phyloP scores from a whole-genome alignment of 176 grass and related monocot species.

The Areca catechu region DNA sequence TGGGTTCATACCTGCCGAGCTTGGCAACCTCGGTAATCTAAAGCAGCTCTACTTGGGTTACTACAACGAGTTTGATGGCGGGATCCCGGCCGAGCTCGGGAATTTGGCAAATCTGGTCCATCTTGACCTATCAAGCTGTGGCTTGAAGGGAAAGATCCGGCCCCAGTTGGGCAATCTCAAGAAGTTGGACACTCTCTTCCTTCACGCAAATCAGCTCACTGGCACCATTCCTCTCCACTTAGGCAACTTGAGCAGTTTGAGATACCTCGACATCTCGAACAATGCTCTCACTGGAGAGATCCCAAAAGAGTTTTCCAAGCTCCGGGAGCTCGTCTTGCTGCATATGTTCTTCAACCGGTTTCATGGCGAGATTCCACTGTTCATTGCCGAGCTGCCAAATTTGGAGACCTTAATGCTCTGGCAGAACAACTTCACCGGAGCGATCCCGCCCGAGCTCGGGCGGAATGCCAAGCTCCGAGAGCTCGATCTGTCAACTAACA shows the following conservation, averaged over 20 bases:
- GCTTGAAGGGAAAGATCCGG: conserved; percentile 41
- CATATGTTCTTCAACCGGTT: conserved; percentile 79
- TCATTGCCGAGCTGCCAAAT: conserved; percentile 29
- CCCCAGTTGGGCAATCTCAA: conserved; percentile 31
- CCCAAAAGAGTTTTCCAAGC: conserved; percentile 33
- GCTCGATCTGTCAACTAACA: conserved; percentile 70
- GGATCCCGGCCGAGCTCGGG: conserved; percentile 35
- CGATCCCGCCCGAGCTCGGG: conserved; percentile 38
- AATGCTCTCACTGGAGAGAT: conserved; percentile 69
- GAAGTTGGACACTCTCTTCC: conserved; percentile 56
- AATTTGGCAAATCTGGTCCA: conserved; percentile 36
- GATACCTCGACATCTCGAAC: conserved; percentile 67
- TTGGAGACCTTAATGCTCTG: conserved; percentile 60
- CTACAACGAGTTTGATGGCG: conserved; percentile 64
- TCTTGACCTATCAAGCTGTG: conserved; percentile 68
- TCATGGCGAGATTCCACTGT: conserved; percentile 44
- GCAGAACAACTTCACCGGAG: conserved; percentile 77
- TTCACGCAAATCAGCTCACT: conserved; percentile 66
- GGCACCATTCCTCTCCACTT: conserved; percentile 35
- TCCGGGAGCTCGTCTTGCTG: conserved; percentile 31
- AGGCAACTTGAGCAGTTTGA: conserved; percentile 48
- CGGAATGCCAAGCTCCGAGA: conserved; percentile 34
- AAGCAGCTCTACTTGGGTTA: conserved; percentile 57
- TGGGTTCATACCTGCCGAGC: conserved; percentile 34
- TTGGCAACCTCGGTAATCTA: conserved; percentile 37